These are phyloP conservation scores for Linnemannia elongata DNA, from an alignment of 192 early-diverging fungal genomes.

Conservation along the genomic window DNA sequence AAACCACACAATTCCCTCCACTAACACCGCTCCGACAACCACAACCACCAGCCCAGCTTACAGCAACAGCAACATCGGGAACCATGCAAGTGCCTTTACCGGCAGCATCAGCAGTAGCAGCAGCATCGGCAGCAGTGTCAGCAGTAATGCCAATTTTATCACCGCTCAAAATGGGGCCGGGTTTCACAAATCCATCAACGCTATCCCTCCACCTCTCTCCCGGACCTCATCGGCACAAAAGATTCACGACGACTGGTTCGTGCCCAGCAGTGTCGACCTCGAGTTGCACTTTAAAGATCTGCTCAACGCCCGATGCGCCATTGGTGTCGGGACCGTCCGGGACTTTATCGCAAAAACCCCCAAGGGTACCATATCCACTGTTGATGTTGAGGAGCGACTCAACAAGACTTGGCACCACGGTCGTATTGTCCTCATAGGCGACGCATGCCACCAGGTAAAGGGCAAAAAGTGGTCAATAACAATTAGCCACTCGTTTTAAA, in stretches of 20 bases:
- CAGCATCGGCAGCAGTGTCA: not conserved
- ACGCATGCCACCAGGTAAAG: conserved; percentile 37
- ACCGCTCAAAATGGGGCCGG: not conserved
- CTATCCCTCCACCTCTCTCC: not conserved
- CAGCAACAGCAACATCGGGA: not conserved
- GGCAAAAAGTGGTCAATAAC: not conserved
- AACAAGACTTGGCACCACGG: conserved; percentile 40
- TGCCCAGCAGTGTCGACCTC: conserved; percentile 12
- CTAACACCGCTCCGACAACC: not conserved
- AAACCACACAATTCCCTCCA: not conserved
- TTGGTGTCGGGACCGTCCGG: conserved; percentile 24
- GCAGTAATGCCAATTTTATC: not conserved
- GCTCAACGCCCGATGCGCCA: conserved; percentile 21
- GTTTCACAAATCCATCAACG: not conserved
- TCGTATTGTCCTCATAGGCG: conserved; percentile 40
- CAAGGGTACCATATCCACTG: not conserved
- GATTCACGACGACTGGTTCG: conserved; percentile 28
- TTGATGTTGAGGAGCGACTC: conserved; percentile 32
- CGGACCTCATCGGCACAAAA: conserved; percentile 7
- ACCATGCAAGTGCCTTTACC: too few relatives aligned
- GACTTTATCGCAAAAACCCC: conserved; percentile 37
- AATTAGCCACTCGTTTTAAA: not conserved
- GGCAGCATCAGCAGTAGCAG: not conserved
- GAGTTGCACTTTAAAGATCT: conserved; percentile 28
- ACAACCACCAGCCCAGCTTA: not conserved